These are phyloP conservation scores for Coemansia sp. DNA, from an alignment of 192 early-diverging fungal genomes.

Conservation along the genomic window DNA sequence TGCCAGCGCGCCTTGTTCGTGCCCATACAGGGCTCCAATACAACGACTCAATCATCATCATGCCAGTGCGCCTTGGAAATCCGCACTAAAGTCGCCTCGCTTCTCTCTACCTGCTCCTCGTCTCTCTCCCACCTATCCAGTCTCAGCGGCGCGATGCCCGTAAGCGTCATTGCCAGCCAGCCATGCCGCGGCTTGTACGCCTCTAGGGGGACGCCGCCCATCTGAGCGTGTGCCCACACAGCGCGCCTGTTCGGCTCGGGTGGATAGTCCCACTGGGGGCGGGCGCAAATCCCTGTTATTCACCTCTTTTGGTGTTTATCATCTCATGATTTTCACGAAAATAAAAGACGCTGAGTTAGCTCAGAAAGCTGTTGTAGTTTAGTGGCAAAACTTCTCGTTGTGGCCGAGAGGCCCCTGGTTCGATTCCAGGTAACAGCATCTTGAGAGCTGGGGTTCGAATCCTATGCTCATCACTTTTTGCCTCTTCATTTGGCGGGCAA, in stretches of 20 bases:
- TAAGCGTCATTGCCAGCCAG: background rate
- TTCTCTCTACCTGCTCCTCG: background rate
- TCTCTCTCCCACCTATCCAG: too few relatives aligned
- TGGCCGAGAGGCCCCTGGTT: constrained; percentile 52
- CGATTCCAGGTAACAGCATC: constrained; percentile 52
- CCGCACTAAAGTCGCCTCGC: background rate
- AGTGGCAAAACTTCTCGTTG: constrained; percentile 49
- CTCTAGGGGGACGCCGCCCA: background rate
- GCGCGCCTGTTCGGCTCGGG: too few relatives aligned
- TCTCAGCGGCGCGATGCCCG: background rate
- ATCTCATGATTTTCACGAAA: too few relatives aligned
- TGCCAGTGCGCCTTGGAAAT: background rate
- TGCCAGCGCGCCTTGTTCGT: background rate
- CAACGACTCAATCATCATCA: background rate
- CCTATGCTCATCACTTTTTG: background rate
- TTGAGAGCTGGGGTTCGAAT: background rate
- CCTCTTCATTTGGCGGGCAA: too few relatives aligned
- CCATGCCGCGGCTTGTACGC: background rate
- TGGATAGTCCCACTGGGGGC: too few relatives aligned
- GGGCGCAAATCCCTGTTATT: too few relatives aligned
- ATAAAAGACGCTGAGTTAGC: background rate
- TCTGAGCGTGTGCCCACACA: too few relatives aligned
- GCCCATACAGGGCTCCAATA: too few relatives aligned
- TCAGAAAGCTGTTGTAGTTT: constrained; percentile 33
- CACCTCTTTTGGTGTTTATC: too few relatives aligned